Evolutionary conservation across 2,329 filamentous ascomycete genomes (phyloP).

Genomic region (Colletotrichum aenigma): DNA sequence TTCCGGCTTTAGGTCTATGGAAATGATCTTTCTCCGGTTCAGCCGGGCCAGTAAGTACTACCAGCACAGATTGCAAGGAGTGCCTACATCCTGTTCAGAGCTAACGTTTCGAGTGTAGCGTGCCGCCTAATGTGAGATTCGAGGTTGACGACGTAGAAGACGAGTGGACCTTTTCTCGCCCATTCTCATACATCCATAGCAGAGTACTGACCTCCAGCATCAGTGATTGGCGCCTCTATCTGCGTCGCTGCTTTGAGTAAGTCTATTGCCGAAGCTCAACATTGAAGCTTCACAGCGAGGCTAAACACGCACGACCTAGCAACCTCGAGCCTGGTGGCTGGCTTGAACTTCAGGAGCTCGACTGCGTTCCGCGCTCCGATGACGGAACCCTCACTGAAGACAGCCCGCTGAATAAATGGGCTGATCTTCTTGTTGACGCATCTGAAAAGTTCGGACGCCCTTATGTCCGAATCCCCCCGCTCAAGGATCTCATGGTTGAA

Average conservation of each 20-base stretch:
- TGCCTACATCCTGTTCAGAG: too few species aligned
- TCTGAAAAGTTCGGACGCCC: not conserved
- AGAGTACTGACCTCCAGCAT: conserved; percentile 33
- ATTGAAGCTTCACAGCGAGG: too few species aligned
- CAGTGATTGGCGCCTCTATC: conserved; percentile 39
- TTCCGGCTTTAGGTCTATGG: too few species aligned
- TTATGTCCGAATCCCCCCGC: not conserved
- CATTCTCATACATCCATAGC: conserved; percentile 37
- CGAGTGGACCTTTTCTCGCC: conserved; percentile 33
- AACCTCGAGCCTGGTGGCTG: conserved; percentile 44
- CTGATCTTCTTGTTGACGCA: conserved; percentile 36
- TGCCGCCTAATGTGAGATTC: conserved; percentile 46
- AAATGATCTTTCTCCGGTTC: conserved; percentile 38
- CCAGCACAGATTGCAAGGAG: too few species aligned
- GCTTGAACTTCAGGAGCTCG: conserved; percentile 35
- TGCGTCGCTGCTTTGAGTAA: not conserved
- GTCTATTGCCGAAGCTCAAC: too few species aligned
- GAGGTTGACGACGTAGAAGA: conserved; percentile 40
- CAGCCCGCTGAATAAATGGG: conserved; percentile 30
- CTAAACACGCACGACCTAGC: too few species aligned
- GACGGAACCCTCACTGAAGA: conserved; percentile 28
- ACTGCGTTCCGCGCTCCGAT: not conserved
- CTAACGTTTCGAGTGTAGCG: too few species aligned
- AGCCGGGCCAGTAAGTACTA: conserved; percentile 35
- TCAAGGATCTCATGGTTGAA: not conserved